phyloP scores from a whole-genome alignment of 768 basidiomycete genomes.

The Tulasnella sp. region DNA sequence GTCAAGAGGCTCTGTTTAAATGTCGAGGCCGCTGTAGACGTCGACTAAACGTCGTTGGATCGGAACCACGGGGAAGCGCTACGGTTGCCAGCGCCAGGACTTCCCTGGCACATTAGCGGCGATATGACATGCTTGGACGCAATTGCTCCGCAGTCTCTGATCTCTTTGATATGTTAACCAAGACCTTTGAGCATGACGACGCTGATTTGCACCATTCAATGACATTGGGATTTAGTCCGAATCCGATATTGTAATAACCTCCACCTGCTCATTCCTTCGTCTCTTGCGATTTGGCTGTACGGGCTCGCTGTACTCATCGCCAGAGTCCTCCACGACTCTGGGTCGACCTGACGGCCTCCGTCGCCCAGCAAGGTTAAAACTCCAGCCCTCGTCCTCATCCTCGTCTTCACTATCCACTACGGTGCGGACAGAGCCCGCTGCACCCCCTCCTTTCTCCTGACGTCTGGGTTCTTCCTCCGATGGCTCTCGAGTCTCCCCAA shows the following conservation, averaged over 20 bases:
- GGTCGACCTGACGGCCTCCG: not conserved
- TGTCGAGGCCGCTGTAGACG: not conserved
- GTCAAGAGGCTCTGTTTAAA: no score
- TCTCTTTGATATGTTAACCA: not conserved
- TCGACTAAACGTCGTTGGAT: not conserved
- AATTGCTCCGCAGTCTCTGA: not conserved
- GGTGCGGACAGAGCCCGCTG: not conserved
- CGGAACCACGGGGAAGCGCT: not conserved
- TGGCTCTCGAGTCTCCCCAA: conserved; percentile 2
- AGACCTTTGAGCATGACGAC: not conserved
- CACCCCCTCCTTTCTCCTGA: no score
- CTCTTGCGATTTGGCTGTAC: not conserved
- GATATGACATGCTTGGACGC: not conserved
- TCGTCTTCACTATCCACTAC: not conserved
- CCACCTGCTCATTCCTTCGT: not conserved
- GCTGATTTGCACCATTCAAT: not conserved
- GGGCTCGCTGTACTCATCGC: not conserved
- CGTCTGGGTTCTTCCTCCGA: not conserved
- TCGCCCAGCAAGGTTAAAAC: not conserved
- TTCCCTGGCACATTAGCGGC: not conserved
- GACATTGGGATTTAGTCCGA: not conserved
- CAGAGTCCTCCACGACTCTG: not conserved
- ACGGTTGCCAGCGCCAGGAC: not conserved
- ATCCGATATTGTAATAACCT: not conserved
- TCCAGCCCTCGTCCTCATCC: not conserved